Conservation (phyloP, 495 filamentous ascomycete species). For the Tuber borchii region DNA sequence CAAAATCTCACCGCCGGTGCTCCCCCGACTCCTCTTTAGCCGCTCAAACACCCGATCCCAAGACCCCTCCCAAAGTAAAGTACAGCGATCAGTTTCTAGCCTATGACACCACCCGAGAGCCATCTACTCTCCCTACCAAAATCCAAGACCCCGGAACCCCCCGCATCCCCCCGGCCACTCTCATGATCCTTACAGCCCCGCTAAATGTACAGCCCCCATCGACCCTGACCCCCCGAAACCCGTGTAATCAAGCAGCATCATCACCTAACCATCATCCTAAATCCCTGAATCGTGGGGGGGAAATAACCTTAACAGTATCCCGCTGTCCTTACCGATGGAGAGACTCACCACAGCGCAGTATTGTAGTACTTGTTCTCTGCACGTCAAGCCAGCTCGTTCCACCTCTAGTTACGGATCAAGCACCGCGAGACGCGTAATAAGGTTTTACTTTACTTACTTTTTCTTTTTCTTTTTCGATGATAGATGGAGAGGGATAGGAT, state of each 20-base stretch:
- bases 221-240: no score
- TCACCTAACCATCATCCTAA: not conserved
- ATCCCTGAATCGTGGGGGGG: not conserved
- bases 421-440: not conserved
- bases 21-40: not conserved
- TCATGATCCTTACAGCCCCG: not conserved
- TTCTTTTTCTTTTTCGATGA: not conserved
- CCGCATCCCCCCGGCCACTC: not conserved
- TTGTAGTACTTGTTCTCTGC: not conserved
- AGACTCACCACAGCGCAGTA: not conserved
- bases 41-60: not conserved
- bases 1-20: not conserved
- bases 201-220: not conserved
- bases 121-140: not conserved
- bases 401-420: not conserved
- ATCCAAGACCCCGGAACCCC: not conserved
- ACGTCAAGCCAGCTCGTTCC: not conserved
- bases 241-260: not conserved
- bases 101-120: not conserved
- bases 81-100: not conserved
- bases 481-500: not conserved
- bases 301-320: conserved; percentile 3
- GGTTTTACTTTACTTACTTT: not conserved
- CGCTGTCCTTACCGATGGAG: not conserved
- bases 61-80: not conserved